phyloP scores from a whole-genome alignment of 2,329 filamentous ascomycete species.

The Calonectria fujianensis region DNA sequence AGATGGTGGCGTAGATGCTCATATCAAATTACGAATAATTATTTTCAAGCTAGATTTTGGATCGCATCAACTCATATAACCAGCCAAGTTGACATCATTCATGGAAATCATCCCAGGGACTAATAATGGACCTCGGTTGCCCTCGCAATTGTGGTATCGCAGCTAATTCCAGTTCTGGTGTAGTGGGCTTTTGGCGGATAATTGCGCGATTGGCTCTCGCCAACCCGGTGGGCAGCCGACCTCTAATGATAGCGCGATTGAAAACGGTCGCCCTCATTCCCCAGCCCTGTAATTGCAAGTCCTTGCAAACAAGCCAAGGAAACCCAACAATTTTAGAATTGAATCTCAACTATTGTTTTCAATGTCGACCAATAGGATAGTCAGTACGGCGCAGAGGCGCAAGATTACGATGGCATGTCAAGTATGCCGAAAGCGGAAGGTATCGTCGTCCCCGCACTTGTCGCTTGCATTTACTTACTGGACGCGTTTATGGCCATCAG shows the following conservation, averaged over 20 bases:
- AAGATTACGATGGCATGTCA: conserved; percentile 19
- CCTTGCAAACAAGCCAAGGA: too few species aligned
- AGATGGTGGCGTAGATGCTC: conserved; percentile 3
- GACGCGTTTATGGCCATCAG: not conserved
- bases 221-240: not conserved
- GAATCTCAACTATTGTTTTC: not conserved
- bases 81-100: too few species aligned
- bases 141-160: too few species aligned
- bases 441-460: not conserved
- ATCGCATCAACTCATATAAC: too few species aligned
- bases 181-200: not conserved
- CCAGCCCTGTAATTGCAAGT: not conserved
- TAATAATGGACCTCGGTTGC: too few species aligned
- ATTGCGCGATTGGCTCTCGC: not conserved
- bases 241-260: too few species aligned
- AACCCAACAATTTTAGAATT: not conserved
- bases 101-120: too few species aligned
- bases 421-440: conserved; percentile 13
- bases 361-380: not conserved
- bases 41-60: too few species aligned
- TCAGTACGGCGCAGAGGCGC: conserved; percentile 22
- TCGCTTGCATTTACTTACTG: not conserved
- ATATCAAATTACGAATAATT: too few species aligned
- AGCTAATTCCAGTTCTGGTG: not conserved
- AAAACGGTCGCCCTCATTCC: not conserved